Conservation (phyloP, 495 filamentous ascomycete species). For the Daldinia grandis region DNA sequence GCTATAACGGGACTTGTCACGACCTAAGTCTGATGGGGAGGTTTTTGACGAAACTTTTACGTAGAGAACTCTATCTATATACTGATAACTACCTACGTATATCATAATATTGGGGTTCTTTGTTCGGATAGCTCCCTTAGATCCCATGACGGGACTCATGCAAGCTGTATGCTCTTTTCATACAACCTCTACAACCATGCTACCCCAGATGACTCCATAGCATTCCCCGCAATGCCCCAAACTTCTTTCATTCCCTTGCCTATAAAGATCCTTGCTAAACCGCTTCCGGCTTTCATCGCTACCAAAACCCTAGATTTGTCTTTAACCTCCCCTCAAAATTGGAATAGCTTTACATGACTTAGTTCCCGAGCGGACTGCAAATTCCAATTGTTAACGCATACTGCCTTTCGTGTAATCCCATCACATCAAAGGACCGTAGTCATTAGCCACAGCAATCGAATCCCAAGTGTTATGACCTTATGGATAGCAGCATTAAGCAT, state of each 20-base stretch:
- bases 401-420: background rate
- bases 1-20: background rate
- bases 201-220: slow-evolving; percentile 1
- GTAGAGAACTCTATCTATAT: background rate
- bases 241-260: slow-evolving; percentile 6
- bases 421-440: background rate
- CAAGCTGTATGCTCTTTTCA: slow-evolving; percentile 8
- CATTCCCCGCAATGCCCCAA: slow-evolving; percentile 22
- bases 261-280: slow-evolving; percentile 17
- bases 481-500: slow-evolving; percentile 5
- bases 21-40: background rate
- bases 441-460: background rate
- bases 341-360: background rate
- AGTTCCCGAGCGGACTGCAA: background rate
- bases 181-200: background rate
- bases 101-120: background rate
- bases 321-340: background rate
- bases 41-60: background rate
- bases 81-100: background rate
- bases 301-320: background rate
- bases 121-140: background rate
- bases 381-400: background rate
- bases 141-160: background rate
- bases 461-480: background rate
- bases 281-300: slow-evolving; percentile 7